These are phyloP conservation scores for Russula dissimulans DNA, from an alignment of 768 basidiomycete species.

Conservation along the genomic window DNA sequence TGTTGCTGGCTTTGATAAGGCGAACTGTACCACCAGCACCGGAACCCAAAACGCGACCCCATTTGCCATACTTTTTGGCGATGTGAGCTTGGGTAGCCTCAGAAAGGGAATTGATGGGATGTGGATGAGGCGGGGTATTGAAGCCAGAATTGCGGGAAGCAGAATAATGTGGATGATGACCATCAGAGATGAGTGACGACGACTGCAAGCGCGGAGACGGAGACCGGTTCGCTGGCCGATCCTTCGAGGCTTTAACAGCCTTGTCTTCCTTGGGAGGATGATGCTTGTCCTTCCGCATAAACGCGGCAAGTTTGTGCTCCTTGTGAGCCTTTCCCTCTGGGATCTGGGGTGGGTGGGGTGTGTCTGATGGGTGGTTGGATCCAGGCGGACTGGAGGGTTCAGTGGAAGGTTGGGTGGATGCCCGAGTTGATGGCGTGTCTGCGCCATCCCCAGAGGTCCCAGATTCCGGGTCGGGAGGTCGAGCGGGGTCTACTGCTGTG, in stretches of 20 bases:
- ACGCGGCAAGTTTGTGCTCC: conserved; percentile 25
- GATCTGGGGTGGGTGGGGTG: not conserved
- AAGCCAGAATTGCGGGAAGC: conserved; percentile 1
- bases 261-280: conserved; percentile 25
- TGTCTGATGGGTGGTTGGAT: conserved; percentile 3
- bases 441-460: conserved; percentile 27
- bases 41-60: conserved; percentile 90
- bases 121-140: conserved; percentile 19
- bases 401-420: conserved; percentile 18
- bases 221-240: conserved; percentile 16
- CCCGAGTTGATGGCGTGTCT: conserved; percentile 20
- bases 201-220: conserved; percentile 23
- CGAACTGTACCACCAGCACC: conserved; percentile 99
- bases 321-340: conserved; percentile 20
- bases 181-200: not conserved
- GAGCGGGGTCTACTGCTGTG: conserved; percentile 29
- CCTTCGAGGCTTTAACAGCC: conserved; percentile 1
- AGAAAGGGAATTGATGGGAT: conserved; percentile 53
- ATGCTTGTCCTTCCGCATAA: conserved; percentile 29
- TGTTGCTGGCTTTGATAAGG: conserved; percentile 78
- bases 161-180: conserved; percentile 8
- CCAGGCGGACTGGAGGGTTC: conserved; percentile 19
- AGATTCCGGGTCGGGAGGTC: conserved; percentile 31
- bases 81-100: conserved; percentile 85
- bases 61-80: conserved; percentile 98